A percentile compares a stretch with the other conserved stretches of the same genome.
These are phyloP conservation scores for Russula ochroleuca DNA, from an alignment of 768 basidiomycete genomes.

Conservation along the genomic window DNA sequence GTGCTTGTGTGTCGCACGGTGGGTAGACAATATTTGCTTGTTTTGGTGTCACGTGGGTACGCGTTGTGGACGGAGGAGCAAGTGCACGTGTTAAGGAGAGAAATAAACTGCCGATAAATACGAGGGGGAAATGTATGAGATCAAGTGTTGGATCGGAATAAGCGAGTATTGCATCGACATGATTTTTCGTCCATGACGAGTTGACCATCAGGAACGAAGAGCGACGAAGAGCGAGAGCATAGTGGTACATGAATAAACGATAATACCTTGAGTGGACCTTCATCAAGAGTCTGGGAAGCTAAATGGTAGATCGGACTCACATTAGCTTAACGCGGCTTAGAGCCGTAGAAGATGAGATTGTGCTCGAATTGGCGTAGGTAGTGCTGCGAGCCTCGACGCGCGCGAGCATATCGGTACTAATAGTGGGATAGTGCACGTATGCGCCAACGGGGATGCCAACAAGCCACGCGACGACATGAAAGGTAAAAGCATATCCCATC, in stretches of 20 bases:
- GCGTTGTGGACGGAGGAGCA: conserved; percentile 2
- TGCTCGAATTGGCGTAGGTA: conserved; percentile 59
- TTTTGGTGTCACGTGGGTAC: conserved; percentile 21
- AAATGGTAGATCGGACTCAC: conserved; percentile 38
- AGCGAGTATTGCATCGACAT: conserved; percentile 69
- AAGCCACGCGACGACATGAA: conserved; percentile 66
- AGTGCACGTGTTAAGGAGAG: neutral
- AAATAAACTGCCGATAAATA: neutral
- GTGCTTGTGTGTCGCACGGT: conserved; percentile 80
- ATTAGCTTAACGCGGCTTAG: conserved; percentile 60
- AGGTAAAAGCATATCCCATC: conserved; percentile 97
- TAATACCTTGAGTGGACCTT: conserved; percentile 61
- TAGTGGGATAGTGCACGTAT: conserved; percentile 96
- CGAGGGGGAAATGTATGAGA: conserved; percentile 37
- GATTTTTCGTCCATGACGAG: conserved; percentile 89
- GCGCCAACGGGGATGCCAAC: conserved; percentile 72
- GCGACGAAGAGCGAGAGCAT: conserved; percentile 65
- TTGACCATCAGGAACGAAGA: conserved; percentile 88
- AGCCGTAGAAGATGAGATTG: conserved; percentile 51
- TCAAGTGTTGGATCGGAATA: conserved; percentile 51
- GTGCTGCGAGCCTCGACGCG: conserved; percentile 59
- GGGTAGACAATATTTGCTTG: conserved; percentile 70
- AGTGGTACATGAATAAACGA: conserved; percentile 78
- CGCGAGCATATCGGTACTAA: conserved; percentile 89
- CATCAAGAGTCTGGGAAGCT: neutral